Percentiles rank a stretch among this genome's conserved stretches.
Conservation (phyloP, 2,329 filamentous ascomycete species). For the Fusarium acutatum region DNA sequence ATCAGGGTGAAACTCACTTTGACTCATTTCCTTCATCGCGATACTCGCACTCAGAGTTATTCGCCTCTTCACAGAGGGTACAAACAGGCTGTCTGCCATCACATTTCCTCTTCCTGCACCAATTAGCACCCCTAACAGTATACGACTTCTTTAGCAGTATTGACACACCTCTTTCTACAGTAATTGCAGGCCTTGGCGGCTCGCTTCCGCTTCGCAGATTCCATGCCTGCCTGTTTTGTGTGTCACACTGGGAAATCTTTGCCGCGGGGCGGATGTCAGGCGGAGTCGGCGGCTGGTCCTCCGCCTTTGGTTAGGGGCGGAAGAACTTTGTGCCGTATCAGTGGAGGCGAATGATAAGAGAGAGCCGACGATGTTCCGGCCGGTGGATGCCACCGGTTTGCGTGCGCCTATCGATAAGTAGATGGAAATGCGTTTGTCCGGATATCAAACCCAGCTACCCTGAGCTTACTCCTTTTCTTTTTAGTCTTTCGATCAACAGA, state of each 20-base stretch:
- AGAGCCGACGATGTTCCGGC: no score
- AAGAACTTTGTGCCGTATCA: neutral
- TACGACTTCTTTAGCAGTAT: neutral
- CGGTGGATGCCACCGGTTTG: neutral
- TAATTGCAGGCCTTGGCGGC: conserved; percentile 38
- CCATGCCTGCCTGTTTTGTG: conserved; percentile 12
- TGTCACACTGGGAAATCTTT: conserved; percentile 17
- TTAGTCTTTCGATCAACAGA: no score
- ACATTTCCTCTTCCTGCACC: conserved; percentile 27
- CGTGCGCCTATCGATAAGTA: accelerated
- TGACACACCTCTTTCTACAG: conserved; percentile 27
- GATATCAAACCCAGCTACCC: neutral
- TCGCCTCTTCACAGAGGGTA: conserved; percentile 29
- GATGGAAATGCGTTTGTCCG: neutral
- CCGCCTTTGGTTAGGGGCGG: neutral
- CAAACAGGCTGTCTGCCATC: conserved; percentile 33
- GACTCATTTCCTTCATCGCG: conserved; percentile 18
- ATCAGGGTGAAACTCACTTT: neutral
- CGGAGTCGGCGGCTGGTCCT: conserved; percentile 22
- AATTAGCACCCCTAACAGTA: neutral
- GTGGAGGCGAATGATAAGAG: neutral
- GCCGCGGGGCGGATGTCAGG: conserved; percentile 21
- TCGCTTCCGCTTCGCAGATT: conserved; percentile 35
- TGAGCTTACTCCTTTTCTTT: no score
- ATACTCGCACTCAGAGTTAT: conserved; percentile 32